phyloP scores from a whole-genome alignment of 495 filamentous ascomycete genomes.

The Penicillium atrosanguineum region DNA sequence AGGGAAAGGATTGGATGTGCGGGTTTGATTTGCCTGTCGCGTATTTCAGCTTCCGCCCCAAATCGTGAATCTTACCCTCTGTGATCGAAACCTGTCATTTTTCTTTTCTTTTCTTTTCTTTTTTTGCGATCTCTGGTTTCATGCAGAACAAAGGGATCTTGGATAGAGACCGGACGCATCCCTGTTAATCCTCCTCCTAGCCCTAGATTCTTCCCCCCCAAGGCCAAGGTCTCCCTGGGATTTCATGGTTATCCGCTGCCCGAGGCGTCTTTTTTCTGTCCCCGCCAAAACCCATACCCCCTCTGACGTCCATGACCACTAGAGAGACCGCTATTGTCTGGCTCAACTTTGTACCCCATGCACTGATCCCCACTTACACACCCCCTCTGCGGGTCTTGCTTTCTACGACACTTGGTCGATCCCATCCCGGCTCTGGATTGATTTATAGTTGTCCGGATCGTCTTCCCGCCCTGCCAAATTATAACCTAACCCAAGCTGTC shows the following conservation, averaged over 20 bases:
- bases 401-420: constrained; percentile 22
- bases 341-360: constrained; percentile 22
- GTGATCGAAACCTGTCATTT: background rate
- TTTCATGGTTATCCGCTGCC: constrained; percentile 9
- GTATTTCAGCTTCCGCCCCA: constrained; percentile 18
- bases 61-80: constrained; percentile 1
- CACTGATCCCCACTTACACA: constrained; percentile 7
- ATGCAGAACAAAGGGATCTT: background rate
- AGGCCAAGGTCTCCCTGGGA: background rate
- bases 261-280: constrained; percentile 7
- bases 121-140: background rate
- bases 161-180: background rate
- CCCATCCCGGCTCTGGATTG: constrained; percentile 15
- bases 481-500: constrained; percentile 48
- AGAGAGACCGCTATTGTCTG: constrained; percentile 12
- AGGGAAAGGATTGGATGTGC: constrained; percentile 7
- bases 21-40: constrained; percentile 9
- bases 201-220: background rate
- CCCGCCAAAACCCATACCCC: constrained; percentile 10
- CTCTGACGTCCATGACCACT: constrained; percentile 17
- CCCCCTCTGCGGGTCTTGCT: constrained; percentile 14
- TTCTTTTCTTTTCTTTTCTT: background rate
- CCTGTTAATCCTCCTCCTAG: background rate
- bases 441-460: constrained; percentile 33
- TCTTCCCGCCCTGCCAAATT: constrained; percentile 38